Percentiles rank a stretch among this genome's conserved stretches.
Evolutionary conservation across 2,329 filamentous ascomycete genomes (phyloP).

Genomic region (Claviceps citrina): DNA sequence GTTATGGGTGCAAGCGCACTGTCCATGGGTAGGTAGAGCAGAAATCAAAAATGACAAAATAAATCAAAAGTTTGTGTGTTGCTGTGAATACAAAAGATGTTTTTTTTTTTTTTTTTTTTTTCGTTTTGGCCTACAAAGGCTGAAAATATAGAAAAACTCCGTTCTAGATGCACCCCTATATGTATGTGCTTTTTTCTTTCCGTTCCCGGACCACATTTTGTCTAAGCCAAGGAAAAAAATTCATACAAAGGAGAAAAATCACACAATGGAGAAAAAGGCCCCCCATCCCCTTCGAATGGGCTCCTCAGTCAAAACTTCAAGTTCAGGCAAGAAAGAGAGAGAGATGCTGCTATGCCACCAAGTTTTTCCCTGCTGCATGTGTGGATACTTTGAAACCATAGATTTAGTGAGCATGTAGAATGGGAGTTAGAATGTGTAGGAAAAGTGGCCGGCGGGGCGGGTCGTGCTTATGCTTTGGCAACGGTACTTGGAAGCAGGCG

Average conservation of each 20-base stretch:
- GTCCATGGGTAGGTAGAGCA: slow-evolving; percentile 30
- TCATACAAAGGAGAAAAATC: not conserved
- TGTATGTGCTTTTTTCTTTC: slow-evolving; percentile 5
- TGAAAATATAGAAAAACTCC: slow-evolving; percentile 5
- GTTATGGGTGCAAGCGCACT: slow-evolving; percentile 61
- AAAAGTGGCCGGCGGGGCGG: not conserved
- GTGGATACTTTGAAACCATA: too few relatives aligned
- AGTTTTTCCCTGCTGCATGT: too few relatives aligned
- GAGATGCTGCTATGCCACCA: too few relatives aligned
- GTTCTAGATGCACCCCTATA: slow-evolving; percentile 6
- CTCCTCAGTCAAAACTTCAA: too few relatives aligned
- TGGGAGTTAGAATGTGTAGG: not conserved
- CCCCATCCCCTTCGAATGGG: too few relatives aligned
- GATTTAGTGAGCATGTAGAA: too few relatives aligned
- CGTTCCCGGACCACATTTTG: not conserved
- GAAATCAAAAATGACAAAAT: not conserved
- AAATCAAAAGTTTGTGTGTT: too few relatives aligned
- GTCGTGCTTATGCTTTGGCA: slow-evolving; percentile 11
- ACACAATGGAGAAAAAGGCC: not conserved
- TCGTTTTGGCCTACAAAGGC: too few relatives aligned
- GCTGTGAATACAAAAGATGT: too few relatives aligned
- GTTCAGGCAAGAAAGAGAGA: too few relatives aligned
- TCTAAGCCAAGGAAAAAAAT: not conserved
- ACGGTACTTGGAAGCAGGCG: slow-evolving; percentile 32
- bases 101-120: too few relatives aligned